Evolutionary conservation across 78 protist genomes (phyloP).

Genomic region (Dictyostelium discoideum): DNA sequence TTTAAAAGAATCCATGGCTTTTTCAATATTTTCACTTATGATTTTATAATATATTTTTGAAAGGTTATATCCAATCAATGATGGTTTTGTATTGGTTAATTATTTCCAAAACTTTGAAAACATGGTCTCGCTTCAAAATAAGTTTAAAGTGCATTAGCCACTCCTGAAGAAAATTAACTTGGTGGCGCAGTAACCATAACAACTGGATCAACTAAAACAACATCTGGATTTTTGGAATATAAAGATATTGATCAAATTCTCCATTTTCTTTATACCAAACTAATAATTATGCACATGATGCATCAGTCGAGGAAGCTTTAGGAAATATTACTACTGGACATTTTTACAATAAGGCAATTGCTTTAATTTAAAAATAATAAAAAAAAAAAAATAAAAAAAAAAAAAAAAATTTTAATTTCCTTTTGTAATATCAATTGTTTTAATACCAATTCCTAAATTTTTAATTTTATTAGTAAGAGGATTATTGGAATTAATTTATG

Average conservation of each 20-base stretch:
- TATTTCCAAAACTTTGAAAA: not conserved
- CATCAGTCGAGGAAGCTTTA: not conserved
- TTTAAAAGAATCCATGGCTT: not conserved
- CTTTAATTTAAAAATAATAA: not conserved
- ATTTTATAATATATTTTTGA: not conserved
- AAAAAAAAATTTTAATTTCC: too few relatives aligned
- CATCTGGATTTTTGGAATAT: not conserved
- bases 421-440: too few relatives aligned
- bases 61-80: not conserved
- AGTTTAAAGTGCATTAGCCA: not conserved
- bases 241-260: not conserved
- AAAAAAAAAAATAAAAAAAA: too few relatives aligned
- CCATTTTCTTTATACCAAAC: not conserved
- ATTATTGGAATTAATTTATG: too few relatives aligned
- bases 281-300: not conserved
- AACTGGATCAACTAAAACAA: not conserved
- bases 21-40: not conserved
- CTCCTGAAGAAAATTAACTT: not conserved
- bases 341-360: not conserved
- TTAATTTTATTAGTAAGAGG: too few relatives aligned
- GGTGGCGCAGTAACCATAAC: not conserved
- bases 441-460: too few relatives aligned
- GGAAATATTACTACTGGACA: not conserved
- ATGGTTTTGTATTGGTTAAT: not conserved
- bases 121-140: not conserved